Percentiles rank a stretch among this genome's conserved stretches.
Evolutionary conservation across 495 filamentous ascomycete genomes (phyloP).

Genomic region (Bacidia gigantensis): DNA sequence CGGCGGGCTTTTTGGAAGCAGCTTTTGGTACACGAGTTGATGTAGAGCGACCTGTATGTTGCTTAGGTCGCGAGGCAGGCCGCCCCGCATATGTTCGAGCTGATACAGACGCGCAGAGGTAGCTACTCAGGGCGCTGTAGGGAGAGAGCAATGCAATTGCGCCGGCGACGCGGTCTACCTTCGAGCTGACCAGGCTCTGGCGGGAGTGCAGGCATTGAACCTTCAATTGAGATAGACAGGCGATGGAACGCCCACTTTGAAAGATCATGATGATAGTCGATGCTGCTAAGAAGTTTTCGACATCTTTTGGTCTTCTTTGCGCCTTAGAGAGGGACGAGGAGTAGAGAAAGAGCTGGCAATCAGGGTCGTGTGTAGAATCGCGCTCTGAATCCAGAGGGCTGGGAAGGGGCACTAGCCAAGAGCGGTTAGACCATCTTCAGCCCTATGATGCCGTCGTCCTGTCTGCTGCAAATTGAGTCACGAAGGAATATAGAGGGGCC

Average conservation of each 20-base stretch:
- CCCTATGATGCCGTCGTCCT: no score
- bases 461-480: no score
- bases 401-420: neutral
- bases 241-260: constrained; percentile 6
- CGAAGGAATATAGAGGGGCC: no score
- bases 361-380: constrained; percentile 2
- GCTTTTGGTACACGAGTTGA: constrained; percentile 11
- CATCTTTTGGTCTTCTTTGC: no score
- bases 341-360: constrained; percentile 6
- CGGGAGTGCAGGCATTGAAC: constrained; percentile 4
- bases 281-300: neutral
- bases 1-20: constrained; percentile 10
- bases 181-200: constrained; percentile 5
- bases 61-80: constrained; percentile 20
- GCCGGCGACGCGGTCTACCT: constrained; percentile 14
- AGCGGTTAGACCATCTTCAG: neutral
- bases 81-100: constrained; percentile 13
- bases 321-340: no score
- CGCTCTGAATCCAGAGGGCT: constrained; percentile 2
- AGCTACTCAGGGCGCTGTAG: neutral
- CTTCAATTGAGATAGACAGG: constrained; percentile 7
- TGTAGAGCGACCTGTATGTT: constrained; percentile 18
- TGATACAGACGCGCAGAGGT: neutral
- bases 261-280: constrained; percentile 5
- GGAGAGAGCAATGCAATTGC: neutral